Conservation (phyloP, 352 stramenopile genomes). For the Phytophthora foliorum region DNA sequence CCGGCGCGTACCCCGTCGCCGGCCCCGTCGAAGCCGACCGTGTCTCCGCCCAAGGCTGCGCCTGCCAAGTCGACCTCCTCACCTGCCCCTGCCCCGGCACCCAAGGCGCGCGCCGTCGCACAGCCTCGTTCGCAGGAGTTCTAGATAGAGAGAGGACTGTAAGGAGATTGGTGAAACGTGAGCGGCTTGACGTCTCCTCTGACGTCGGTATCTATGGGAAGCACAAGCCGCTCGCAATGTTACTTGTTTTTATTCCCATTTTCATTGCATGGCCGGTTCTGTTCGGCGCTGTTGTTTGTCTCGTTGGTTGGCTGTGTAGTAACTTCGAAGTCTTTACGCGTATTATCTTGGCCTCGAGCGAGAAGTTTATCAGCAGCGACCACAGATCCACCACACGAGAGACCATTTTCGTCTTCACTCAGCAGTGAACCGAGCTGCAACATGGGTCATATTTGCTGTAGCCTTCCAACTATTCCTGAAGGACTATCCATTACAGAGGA, state of each 20-base stretch:
- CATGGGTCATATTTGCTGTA: too few relatives aligned
- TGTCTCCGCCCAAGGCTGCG: conserved; percentile 26
- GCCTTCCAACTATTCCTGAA: too few relatives aligned
- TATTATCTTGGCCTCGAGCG: too few relatives aligned
- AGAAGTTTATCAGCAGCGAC: too few relatives aligned
- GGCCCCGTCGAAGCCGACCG: conserved; percentile 22
- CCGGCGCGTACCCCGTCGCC: conserved; percentile 35
- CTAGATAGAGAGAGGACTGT: conserved; percentile 46
- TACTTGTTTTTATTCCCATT: conserved; percentile 45
- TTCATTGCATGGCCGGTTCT: too few relatives aligned
- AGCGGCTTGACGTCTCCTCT: conserved; percentile 39
- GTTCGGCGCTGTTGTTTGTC: too few relatives aligned
- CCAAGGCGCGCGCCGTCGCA: conserved; percentile 32
- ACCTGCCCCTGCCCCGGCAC: conserved; percentile 27
- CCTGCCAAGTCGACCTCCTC: conserved; percentile 28
- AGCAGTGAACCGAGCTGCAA: too few relatives aligned
- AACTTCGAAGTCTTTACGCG: too few relatives aligned
- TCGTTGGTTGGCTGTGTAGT: too few relatives aligned
- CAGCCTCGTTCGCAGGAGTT: conserved; percentile 56
- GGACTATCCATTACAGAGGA: too few relatives aligned
- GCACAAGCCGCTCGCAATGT: conserved; percentile 29
- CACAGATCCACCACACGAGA: too few relatives aligned
- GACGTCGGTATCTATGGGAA: conserved; percentile 60
- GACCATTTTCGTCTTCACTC: too few relatives aligned
- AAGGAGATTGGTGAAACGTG: conserved; percentile 33